Conservation (phyloP, 805 yeast species). For the Teunomyces atbi region DNA sequence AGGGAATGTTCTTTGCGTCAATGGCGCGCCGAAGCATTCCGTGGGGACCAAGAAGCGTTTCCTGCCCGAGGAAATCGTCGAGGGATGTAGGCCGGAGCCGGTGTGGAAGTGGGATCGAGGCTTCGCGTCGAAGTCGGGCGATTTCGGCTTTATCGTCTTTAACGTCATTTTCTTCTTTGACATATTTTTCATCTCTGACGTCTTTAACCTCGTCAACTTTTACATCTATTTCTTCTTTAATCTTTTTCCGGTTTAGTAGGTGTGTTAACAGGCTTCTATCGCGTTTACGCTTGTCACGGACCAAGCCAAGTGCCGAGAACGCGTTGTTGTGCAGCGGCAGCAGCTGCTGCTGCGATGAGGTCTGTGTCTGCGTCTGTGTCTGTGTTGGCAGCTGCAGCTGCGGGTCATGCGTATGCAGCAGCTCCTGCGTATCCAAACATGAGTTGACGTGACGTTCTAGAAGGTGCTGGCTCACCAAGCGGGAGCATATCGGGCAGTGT, state of each 20-base stretch:
- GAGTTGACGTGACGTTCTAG: constrained; percentile 41
- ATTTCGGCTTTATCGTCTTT: constrained; percentile 6
- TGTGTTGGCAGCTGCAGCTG: background rate
- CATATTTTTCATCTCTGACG: background rate
- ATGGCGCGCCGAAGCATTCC: constrained; percentile 38
- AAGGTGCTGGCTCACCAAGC: constrained; percentile 18
- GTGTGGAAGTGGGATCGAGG: constrained; percentile 38
- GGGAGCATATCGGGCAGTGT: constrained; percentile 38
- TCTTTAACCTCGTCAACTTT: background rate
- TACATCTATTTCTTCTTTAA: background rate
- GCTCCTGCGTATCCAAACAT: constrained; percentile 35
- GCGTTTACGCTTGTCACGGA: constrained; percentile 15
- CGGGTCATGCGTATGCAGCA: background rate
- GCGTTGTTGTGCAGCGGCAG: constrained; percentile 14
- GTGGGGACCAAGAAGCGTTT: constrained; percentile 35
- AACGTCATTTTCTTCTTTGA: background rate
- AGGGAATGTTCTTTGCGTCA: constrained; percentile 33
- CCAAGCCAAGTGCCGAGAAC: constrained; percentile 35
- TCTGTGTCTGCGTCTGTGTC: constrained; percentile 5
- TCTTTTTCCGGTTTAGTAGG: background rate
- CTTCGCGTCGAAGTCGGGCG: constrained; percentile 15
- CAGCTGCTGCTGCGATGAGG: too few species aligned
- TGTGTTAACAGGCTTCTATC: too few species aligned
- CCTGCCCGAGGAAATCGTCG: constrained; percentile 43
- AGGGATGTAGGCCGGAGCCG: constrained; percentile 37